Percentiles rank a stretch among this genome's conserved stretches.
These are phyloP conservation scores for Coniferiporia weirii DNA, from an alignment of 1,284 basidiomycete genomes.

Conservation along the genomic window DNA sequence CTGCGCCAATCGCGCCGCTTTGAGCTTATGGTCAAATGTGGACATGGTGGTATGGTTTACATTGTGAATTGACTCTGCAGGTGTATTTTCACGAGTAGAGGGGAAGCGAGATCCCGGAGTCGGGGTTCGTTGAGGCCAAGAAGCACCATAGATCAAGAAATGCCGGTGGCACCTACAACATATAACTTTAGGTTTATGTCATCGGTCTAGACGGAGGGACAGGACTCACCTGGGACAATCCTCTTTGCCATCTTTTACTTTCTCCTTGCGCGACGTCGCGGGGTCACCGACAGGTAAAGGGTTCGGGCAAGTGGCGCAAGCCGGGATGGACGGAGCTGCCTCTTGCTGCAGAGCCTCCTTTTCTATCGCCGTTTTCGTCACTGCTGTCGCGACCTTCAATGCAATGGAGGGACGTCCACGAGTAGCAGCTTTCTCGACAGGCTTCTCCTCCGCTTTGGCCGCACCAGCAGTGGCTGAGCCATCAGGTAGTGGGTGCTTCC, in stretches of 20 bases:
- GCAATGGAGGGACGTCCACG: not conserved
- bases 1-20: conserved; percentile 10
- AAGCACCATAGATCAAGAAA: conserved; percentile 61
- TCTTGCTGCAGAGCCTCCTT: conserved; percentile 15
- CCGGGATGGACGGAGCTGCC: conserved; percentile 25
- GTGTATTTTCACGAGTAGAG: conserved; percentile 49
- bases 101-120: conserved; percentile 41
- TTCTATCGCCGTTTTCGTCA: conserved; percentile 15
- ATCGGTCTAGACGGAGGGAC: conserved; percentile 10
- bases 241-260: conserved; percentile 47
- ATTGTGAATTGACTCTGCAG: conserved; percentile 30
- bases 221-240: conserved; percentile 65
- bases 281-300: conserved; percentile 17
- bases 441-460: not conserved
- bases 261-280: conserved; percentile 29
- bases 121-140: conserved; percentile 62
- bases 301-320: conserved; percentile 24
- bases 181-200: not conserved
- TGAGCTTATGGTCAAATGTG: conserved; percentile 12
- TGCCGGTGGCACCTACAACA: conserved; percentile 64
- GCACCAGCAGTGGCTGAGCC: not conserved
- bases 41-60: not conserved
- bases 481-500: conserved; percentile 1
- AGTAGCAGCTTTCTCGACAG: not conserved
- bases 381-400: not conserved